Evolutionary conservation across 345 rosid genomes (phyloP).

Genomic region (Melaleuca alternifolia): DNA sequence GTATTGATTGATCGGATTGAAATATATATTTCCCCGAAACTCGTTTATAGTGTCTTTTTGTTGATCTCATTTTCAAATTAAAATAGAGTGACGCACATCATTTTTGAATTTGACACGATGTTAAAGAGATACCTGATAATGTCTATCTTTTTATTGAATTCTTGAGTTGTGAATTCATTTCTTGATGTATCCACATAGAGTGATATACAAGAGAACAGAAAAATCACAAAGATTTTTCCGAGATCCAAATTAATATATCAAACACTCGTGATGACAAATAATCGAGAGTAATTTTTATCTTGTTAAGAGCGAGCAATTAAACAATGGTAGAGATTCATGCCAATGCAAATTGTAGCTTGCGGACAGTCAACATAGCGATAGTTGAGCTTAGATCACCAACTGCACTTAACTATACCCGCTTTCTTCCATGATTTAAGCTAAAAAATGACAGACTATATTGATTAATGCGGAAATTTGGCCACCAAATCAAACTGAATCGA

Average conservation of each 20-base stretch:
- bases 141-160: too few relatives aligned
- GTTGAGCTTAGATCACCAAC: not conserved
- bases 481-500: not conserved
- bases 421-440: not conserved
- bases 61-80: not conserved
- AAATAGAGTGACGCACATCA: not conserved
- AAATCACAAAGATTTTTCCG: not conserved
- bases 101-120: not conserved
- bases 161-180: not conserved
- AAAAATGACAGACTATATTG: not conserved
- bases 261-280: not conserved
- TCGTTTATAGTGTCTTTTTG: accelerated
- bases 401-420: not conserved
- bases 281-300: not conserved
- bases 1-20: not conserved
- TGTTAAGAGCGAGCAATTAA: not conserved
- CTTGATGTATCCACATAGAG: too few relatives aligned
- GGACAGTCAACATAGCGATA: not conserved
- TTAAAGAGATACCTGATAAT: too few relatives aligned
- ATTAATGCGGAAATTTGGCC: not conserved
- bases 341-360: not conserved
- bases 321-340: not conserved
- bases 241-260: not conserved
- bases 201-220: too few relatives aligned
- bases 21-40: not conserved